These are phyloP conservation scores for Oryza coarctata DNA, from an alignment of 176 grass and related monocot genomes.

Conservation along the genomic window DNA sequence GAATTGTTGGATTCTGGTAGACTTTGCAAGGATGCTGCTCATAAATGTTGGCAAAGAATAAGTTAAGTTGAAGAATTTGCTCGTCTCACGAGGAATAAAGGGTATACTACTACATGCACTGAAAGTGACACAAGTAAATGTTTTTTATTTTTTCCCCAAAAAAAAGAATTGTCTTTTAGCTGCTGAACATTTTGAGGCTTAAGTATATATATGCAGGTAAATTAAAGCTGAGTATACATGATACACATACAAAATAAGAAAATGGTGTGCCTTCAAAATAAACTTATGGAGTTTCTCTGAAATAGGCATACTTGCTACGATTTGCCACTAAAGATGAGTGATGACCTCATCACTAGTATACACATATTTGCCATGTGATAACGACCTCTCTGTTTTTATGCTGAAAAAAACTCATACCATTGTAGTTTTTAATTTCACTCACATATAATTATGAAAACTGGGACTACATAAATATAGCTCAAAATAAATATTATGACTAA, in stretches of 20 bases:
- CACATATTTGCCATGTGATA: too few species aligned
- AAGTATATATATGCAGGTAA: too few species aligned
- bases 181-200: not conserved
- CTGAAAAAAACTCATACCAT: too few species aligned
- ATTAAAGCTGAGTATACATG: not conserved
- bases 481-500: not conserved
- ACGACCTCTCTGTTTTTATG: too few species aligned
- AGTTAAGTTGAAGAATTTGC: not conserved
- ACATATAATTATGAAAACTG: not conserved
- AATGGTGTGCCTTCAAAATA: too few species aligned
- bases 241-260: not conserved
- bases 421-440: not conserved
- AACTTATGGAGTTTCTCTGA: too few species aligned
- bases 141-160: not conserved
- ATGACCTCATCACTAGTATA: too few species aligned
- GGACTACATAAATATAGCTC: not conserved
- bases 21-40: not conserved
- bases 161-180: not conserved
- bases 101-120: not conserved
- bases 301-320: too few species aligned
- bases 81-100: not conserved
- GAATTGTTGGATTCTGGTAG: conserved; percentile 28
- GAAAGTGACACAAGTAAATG: conserved; percentile 16
- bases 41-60: conserved; percentile 3
- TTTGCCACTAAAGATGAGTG: too few species aligned